These are phyloP conservation scores for Teunomyces tritomae DNA, from an alignment of 805 yeast species.

Conservation along the genomic window DNA sequence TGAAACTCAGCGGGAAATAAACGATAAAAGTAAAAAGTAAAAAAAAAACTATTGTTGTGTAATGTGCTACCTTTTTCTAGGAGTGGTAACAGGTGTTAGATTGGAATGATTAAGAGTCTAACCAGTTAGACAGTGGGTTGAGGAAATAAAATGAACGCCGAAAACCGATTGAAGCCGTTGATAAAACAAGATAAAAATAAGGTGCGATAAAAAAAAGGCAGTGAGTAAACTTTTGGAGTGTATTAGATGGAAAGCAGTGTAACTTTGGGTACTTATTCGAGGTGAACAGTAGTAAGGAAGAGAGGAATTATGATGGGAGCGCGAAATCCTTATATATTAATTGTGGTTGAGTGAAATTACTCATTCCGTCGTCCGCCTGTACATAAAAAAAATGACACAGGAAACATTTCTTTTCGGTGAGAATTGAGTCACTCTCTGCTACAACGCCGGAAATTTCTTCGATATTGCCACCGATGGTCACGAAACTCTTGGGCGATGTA, in stretches of 20 bases:
- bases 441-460: not conserved
- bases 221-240: not conserved
- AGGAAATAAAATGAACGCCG: constrained; percentile 3
- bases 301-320: not conserved
- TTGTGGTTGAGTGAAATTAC: constrained; percentile 1
- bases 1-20: not conserved
- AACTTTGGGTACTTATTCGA: not conserved
- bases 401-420: not conserved
- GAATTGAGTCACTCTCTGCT: not conserved
- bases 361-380: constrained; percentile 2
- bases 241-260: not conserved
- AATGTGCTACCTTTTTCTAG: not conserved
- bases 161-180: constrained; percentile 1
- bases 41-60: not conserved
- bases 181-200: not conserved
- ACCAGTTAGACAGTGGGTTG: constrained; percentile 1
- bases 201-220: not conserved
- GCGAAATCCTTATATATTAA: constrained; percentile 1
- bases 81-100: not conserved
- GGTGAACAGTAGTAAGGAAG: not conserved
- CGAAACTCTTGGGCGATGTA: not conserved
- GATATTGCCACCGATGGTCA: not conserved
- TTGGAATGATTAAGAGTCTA: not conserved
- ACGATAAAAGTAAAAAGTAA: not conserved
- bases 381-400: not conserved